These are phyloP conservation scores for Podila epicladia DNA, from an alignment of 192 early-diverging fungal species.

Conservation along the genomic window DNA sequence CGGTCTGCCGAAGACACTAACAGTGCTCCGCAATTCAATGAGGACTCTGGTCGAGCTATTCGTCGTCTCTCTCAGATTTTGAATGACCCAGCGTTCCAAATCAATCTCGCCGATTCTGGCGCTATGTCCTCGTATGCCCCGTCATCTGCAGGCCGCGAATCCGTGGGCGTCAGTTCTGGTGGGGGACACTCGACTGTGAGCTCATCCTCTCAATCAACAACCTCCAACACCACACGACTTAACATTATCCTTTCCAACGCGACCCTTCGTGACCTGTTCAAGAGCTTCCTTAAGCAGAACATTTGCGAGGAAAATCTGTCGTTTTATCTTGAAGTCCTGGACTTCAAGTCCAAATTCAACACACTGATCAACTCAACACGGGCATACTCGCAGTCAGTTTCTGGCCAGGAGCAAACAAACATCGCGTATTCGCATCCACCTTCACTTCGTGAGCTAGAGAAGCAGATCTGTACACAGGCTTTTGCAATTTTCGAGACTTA, in stretches of 20 bases:
- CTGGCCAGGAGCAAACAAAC: constrained; percentile 10
- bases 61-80: constrained; percentile 40
- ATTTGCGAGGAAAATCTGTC: constrained; percentile 80
- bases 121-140: constrained; percentile 25
- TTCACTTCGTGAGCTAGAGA: constrained; percentile 42
- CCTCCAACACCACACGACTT: constrained; percentile 66
- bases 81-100: constrained; percentile 42
- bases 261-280: constrained; percentile 64
- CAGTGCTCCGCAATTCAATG: background rate
- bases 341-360: constrained; percentile 57
- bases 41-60: background rate
- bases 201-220: constrained; percentile 17
- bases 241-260: constrained; percentile 68
- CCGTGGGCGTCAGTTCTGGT: constrained; percentile 2
- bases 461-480: constrained; percentile 60
- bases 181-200: constrained; percentile 4
- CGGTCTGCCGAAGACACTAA: constrained; percentile 5
- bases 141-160: constrained; percentile 26
- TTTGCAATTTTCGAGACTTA: constrained; percentile 63
- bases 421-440: constrained; percentile 12
- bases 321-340: constrained; percentile 71
- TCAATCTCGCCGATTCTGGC: constrained; percentile 14
- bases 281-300: constrained; percentile 70
- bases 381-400: constrained; percentile 8
- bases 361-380: constrained; percentile 24